phyloP scores from a whole-genome alignment of 352 stramenopile species.

The Nothophytophthora sp. region DNA sequence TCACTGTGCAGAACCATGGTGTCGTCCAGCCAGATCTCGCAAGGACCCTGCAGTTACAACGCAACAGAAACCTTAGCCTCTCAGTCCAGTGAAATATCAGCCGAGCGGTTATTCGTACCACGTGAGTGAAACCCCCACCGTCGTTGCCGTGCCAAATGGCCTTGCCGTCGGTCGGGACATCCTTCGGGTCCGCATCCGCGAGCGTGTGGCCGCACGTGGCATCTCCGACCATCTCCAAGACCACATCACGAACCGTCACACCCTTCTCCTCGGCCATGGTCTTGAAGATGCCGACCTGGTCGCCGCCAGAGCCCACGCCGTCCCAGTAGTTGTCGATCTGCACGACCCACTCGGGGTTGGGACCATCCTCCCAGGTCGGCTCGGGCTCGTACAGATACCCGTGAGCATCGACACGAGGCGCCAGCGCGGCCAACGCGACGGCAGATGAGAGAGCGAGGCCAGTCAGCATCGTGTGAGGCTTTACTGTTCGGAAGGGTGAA shows the following conservation, averaged over 20 bases:
- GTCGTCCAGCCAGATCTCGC: no score
- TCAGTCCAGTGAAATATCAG: no score
- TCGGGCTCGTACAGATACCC: constrained; percentile 17
- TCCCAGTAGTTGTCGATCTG: constrained; percentile 27
- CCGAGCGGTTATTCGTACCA: no score
- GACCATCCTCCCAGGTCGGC: constrained; percentile 5
- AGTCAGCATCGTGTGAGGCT: constrained; percentile 8
- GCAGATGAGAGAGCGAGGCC: not conserved
- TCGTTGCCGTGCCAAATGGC: constrained; percentile 26
- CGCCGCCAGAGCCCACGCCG: constrained; percentile 16
- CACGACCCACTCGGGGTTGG: constrained; percentile 8
- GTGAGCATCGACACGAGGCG: constrained; percentile 7
- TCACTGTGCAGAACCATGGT: no score
- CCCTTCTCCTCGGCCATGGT: constrained; percentile 17
- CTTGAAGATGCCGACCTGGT: constrained; percentile 19
- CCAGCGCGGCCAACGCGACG: constrained; percentile 1
- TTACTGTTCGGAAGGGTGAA: no score
- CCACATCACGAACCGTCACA: constrained; percentile 26
- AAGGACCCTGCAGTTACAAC: no score
- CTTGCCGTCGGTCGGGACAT: constrained; percentile 26
- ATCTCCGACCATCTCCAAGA: constrained; percentile 21
- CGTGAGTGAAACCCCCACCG: constrained; percentile 28
- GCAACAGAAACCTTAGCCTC: no score
- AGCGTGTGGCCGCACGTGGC: constrained; percentile 29
- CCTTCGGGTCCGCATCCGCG: constrained; percentile 11